Percentiles rank a stretch among this genome's conserved stretches.
Conservation (phyloP, 1,284 basidiomycete species). For the Trichosporon faecale region DNA sequence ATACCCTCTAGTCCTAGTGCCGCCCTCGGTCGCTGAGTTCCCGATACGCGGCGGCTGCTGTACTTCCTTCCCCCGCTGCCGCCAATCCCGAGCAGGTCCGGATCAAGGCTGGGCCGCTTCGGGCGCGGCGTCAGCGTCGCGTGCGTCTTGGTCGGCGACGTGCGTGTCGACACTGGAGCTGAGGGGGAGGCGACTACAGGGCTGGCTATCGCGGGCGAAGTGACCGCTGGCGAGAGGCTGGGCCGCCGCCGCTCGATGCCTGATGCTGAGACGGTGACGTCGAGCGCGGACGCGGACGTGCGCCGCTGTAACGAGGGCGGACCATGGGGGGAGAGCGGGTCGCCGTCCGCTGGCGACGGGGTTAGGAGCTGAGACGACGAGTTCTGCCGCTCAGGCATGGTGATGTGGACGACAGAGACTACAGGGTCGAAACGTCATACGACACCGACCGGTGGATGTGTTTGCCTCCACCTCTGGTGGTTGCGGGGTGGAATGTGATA, state of each 20-base stretch:
- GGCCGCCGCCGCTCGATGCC: neutral
- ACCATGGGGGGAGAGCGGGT: neutral
- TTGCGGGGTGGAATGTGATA: neutral
- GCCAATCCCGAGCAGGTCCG: conserved; percentile 15
- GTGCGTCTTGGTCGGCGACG: neutral
- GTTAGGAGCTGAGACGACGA: conserved; percentile 9
- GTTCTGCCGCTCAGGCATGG: conserved; percentile 12
- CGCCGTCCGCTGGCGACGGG: neutral
- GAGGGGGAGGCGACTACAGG: neutral
- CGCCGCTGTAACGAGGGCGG: neutral
- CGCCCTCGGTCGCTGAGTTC: conserved; percentile 2
- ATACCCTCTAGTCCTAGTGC: conserved; percentile 35
- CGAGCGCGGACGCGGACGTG: neutral
- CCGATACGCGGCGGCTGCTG: neutral
- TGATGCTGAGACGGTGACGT: neutral
- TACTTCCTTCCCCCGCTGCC: neutral
- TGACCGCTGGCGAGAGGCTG: neutral
- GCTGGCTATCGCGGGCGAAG: neutral
- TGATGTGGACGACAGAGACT: neutral
- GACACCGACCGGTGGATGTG: neutral
- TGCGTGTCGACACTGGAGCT: neutral
- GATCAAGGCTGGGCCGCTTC: conserved; percentile 10
- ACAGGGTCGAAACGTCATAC: conserved; percentile 1
- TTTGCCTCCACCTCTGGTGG: conserved; percentile 4
- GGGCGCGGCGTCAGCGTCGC: neutral